These are phyloP conservation scores for Ploettnerulaceae sp. DNA, from an alignment of 2,329 filamentous ascomycete species.

Conservation along the genomic window DNA sequence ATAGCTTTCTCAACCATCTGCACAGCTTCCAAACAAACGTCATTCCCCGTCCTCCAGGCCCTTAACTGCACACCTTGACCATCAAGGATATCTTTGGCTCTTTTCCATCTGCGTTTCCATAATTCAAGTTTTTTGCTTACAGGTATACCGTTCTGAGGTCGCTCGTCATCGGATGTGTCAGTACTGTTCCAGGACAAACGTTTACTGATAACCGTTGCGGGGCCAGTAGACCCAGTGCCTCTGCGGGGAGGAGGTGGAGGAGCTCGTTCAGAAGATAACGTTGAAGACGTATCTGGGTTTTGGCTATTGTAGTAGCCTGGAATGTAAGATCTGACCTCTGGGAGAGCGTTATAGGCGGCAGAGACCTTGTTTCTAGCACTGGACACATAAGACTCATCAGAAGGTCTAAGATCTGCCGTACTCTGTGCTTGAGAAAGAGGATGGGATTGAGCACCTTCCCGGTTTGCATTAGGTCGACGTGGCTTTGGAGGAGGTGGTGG, in stretches of 20 bases:
- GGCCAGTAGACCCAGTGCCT: conserved; percentile 8
- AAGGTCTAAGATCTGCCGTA: conserved; percentile 21
- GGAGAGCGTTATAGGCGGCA: conserved; percentile 32
- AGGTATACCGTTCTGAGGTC: conserved; percentile 20
- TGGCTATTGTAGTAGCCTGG: conserved; percentile 19
- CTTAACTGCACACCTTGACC: conserved; percentile 61
- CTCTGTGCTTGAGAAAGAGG: conserved; percentile 29
- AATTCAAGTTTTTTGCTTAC: conserved; percentile 65
- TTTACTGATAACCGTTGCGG: conserved; percentile 15
- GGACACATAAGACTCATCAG: conserved; percentile 27
- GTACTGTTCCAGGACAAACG: conserved; percentile 23
- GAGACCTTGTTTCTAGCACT: conserved; percentile 30
- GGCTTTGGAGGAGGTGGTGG: conserved; percentile 33
- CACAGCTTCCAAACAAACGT: conserved; percentile 63
- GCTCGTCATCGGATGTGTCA: conserved; percentile 30
- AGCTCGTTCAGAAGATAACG: conserved; percentile 14
- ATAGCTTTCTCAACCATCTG: conserved; percentile 56
- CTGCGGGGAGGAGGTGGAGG: conserved; percentile 24
- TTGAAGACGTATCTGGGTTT: conserved; percentile 9
- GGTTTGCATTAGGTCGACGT: conserved; percentile 17
- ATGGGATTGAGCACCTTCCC: conserved; percentile 17
- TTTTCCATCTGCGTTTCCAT: conserved; percentile 63
- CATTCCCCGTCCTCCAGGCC: conserved; percentile 67
- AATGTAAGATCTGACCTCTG: conserved; percentile 31
- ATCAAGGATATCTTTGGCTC: conserved; percentile 60